A percentile compares a stretch with the other conserved stretches of the same genome.
phyloP scores from a whole-genome alignment of 345 rosid species.

The Camelina laxa region DNA sequence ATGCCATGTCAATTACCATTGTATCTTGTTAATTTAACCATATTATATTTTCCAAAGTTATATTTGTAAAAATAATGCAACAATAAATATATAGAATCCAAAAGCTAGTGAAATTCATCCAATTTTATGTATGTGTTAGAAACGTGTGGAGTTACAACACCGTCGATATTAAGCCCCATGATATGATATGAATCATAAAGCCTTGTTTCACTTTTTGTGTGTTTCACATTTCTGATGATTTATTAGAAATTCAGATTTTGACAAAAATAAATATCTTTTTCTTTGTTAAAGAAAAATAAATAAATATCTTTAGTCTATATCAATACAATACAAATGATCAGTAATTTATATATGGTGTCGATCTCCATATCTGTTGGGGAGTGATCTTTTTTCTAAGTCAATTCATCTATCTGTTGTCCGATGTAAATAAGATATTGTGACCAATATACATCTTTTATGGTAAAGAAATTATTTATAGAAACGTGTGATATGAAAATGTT shows the following conservation, averaged over 20 bases:
- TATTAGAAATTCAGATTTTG: not conserved
- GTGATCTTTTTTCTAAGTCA: not conserved
- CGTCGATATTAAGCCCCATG: conserved; percentile 3
- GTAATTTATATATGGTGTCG: not conserved
- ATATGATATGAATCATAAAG: conserved; percentile 10
- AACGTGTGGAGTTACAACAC: conserved; percentile 22
- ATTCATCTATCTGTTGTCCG: not conserved
- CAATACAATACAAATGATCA: conserved; percentile 10
- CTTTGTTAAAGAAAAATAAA: not conserved
- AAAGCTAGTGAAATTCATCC: not conserved
- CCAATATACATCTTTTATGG: not conserved
- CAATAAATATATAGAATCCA: not conserved
- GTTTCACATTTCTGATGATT: not conserved
- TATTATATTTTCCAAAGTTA: not conserved
- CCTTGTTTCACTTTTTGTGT: not conserved
- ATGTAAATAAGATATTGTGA: not conserved
- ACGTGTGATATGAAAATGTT: not conserved
- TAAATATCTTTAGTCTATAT: conserved; percentile 28
- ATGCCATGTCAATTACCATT: not conserved
- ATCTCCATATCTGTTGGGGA: not conserved
- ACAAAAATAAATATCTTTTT: not conserved
- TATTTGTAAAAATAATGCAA: not conserved
- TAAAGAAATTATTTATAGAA: not conserved
- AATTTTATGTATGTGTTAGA: conserved; percentile 21
- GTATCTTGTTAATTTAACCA: not conserved